A percentile compares a stretch with the other conserved stretches of the same genome.
Conservation (phyloP, 208 protist species). For the Acanthamoeba rhysodes region DNA sequence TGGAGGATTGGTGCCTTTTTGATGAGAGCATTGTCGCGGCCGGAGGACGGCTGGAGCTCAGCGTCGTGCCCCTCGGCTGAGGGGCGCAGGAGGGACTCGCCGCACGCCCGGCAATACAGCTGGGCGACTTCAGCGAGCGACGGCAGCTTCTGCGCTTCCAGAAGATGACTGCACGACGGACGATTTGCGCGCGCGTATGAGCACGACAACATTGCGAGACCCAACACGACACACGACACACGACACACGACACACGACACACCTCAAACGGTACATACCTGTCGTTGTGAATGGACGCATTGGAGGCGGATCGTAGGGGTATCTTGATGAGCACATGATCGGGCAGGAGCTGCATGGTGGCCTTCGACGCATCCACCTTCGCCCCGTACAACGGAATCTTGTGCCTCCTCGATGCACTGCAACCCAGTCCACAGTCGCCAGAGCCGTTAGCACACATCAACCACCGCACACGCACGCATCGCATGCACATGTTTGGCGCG, state of each 20-base stretch:
- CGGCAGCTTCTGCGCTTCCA: constrained; percentile 3
- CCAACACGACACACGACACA: too few relatives aligned
- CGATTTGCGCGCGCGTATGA: too few relatives aligned
- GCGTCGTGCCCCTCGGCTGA: neutral
- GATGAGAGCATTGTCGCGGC: neutral
- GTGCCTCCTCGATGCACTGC: neutral
- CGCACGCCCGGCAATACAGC: neutral
- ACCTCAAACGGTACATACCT: neutral
- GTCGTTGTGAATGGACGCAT: neutral
- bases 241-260: too few relatives aligned
- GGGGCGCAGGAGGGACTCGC: neutral
- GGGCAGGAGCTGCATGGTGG: neutral
- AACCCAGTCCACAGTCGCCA: neutral
- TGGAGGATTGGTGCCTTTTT: neutral
- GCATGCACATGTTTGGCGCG: neutral
- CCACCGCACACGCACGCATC: neutral
- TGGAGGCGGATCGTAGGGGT: neutral
- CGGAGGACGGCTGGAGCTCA: neutral
- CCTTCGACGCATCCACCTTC: neutral
- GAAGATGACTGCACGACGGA: neutral
- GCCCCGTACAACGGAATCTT: neutral
- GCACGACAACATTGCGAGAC: too few relatives aligned
- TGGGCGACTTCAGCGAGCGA: neutral
- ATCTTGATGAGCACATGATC: constrained; percentile 1
- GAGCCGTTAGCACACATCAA: neutral